phyloP scores from a whole-genome alignment of 2,329 filamentous ascomycete genomes.

The Xylariales sp. region DNA sequence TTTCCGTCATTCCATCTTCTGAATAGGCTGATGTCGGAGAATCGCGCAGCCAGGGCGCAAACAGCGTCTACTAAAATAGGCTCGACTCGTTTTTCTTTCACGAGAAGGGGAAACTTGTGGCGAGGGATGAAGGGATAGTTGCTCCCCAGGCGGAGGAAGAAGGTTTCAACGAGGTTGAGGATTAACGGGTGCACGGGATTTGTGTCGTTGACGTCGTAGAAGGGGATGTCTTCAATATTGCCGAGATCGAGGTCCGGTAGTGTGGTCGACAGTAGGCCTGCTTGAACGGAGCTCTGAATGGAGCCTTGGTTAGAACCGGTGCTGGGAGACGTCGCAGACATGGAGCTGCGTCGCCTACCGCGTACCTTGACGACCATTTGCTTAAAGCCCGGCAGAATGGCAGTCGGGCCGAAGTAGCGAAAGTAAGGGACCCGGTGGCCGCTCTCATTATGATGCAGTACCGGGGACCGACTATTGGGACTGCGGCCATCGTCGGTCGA shows the following conservation, averaged over 20 bases:
- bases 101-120: slow-evolving; percentile 76
- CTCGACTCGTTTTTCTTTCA: slow-evolving; percentile 84
- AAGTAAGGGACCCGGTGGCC: slow-evolving; percentile 84
- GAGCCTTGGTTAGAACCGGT: slow-evolving; percentile 48
- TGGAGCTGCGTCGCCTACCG: slow-evolving; percentile 71
- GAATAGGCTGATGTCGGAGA: slow-evolving; percentile 72
- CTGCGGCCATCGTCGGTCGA: slow-evolving; percentile 56
- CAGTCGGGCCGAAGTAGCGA: slow-evolving; percentile 89
- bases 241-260: slow-evolving; percentile 57
- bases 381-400: slow-evolving; percentile 91
- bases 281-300: slow-evolving; percentile 46
- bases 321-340: slow-evolving; percentile 64
- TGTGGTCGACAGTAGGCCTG: slow-evolving; percentile 55
- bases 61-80: slow-evolving; percentile 88
- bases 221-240: slow-evolving; percentile 68
- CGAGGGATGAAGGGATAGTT: slow-evolving; percentile 86
- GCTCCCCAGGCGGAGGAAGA: slow-evolving; percentile 85
- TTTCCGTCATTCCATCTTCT: slow-evolving; percentile 62
- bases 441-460: slow-evolving; percentile 61
- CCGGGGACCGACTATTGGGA: slow-evolving; percentile 57
- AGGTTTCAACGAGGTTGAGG: slow-evolving; percentile 79
- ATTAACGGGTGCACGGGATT: slow-evolving; percentile 80
- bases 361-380: slow-evolving; percentile 88
- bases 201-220: slow-evolving; percentile 79
- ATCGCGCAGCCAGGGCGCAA: slow-evolving; percentile 83